phyloP scores from a whole-genome alignment of 2,329 filamentous ascomycete species.

The Ophiognomonia clavigignenti-juglandacearum region DNA sequence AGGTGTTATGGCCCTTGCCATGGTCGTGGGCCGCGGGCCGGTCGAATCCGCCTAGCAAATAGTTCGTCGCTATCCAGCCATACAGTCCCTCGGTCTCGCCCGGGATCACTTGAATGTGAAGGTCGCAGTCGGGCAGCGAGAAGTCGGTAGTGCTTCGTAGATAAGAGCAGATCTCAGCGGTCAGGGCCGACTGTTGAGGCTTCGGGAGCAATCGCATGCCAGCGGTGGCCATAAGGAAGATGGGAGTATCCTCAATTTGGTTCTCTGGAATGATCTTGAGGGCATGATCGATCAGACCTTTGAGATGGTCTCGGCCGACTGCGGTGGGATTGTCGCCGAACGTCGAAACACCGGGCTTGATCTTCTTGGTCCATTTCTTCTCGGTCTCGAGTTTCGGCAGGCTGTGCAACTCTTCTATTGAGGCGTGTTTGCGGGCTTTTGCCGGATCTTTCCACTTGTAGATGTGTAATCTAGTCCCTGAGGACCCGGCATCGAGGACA shows the following conservation, averaged over 20 bases:
- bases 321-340: constrained; percentile 73
- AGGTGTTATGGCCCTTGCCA: constrained; percentile 86
- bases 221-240: constrained; percentile 93
- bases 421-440: constrained; percentile 58
- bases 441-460: constrained; percentile 87
- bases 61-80: constrained; percentile 96
- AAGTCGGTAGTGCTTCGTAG: constrained; percentile 73
- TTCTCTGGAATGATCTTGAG: constrained; percentile 70
- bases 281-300: constrained; percentile 76
- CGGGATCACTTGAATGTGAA: constrained; percentile 90
- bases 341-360: constrained; percentile 85
- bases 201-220: constrained; percentile 85
- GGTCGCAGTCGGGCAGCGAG: constrained; percentile 78
- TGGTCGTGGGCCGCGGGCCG: constrained; percentile 68
- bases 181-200: constrained; percentile 64
- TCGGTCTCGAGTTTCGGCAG: constrained; percentile 80
- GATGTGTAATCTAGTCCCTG: constrained; percentile 89
- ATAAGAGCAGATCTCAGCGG: constrained; percentile 78
- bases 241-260: constrained; percentile 76
- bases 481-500: constrained; percentile 95
- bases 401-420: constrained; percentile 54
- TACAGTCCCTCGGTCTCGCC: constrained; percentile 95
- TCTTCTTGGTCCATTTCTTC: constrained; percentile 88
- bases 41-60: constrained; percentile 88
- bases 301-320: constrained; percentile 78